These are phyloP conservation scores for Lumnitzera littorea DNA, from an alignment of 345 rosid genomes.

Conservation along the genomic window DNA sequence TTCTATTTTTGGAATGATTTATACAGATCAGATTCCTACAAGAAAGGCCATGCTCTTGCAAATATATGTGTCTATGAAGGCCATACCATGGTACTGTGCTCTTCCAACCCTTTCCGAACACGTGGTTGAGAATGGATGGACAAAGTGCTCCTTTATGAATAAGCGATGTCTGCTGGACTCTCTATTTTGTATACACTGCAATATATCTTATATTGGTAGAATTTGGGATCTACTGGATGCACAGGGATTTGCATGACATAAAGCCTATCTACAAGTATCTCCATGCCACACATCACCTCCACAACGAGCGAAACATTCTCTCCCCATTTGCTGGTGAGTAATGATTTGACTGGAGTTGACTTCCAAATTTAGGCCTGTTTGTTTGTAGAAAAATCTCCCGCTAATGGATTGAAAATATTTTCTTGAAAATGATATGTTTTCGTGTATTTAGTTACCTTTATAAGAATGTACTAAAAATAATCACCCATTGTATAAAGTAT, in stretches of 20 bases:
- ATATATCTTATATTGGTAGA: conserved; percentile 66
- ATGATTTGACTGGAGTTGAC: conserved; percentile 2
- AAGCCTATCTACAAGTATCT: conserved; percentile 85
- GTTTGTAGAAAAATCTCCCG: no score
- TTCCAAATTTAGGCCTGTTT: background rate
- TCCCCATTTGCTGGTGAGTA: conserved; percentile 91
- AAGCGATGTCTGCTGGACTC: conserved; percentile 58
- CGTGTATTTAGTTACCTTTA: no score
- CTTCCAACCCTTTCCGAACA: conserved; percentile 80
- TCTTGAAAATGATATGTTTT: no score
- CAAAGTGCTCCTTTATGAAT: conserved; percentile 55
- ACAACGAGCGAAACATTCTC: conserved; percentile 93
- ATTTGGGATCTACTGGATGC: conserved; percentile 97
- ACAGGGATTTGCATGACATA: conserved; percentile 87
- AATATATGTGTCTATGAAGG: conserved; percentile 87
- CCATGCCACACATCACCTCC: conserved; percentile 89
- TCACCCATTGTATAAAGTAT: no score
- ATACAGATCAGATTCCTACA: conserved; percentile 87
- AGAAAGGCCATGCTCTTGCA: conserved; percentile 79
- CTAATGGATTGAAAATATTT: no score
- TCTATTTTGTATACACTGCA: conserved; percentile 33
- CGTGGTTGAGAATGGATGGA: conserved; percentile 92
- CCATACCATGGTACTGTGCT: conserved; percentile 82
- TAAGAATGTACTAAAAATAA: no score
- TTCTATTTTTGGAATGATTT: background rate